These are phyloP conservation scores for Rhizopus microsporus DNA, from an alignment of 371 early-diverging fungal genomes.

Conservation along the genomic window DNA sequence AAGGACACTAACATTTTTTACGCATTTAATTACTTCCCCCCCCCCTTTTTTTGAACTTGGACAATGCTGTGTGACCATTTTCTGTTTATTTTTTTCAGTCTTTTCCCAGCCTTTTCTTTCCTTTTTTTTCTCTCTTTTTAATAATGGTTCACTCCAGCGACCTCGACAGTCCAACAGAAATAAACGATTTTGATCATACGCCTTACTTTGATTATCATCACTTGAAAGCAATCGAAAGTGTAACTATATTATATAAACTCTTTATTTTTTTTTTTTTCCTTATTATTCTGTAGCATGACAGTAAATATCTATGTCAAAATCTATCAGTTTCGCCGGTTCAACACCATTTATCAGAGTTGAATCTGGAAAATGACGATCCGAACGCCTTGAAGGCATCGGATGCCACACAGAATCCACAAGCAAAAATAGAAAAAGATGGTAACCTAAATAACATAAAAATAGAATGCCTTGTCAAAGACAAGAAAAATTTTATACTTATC, in stretches of 20 bases:
- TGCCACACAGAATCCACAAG: not conserved
- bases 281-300: conserved; percentile 35
- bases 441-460: not conserved
- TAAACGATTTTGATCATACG: conserved; percentile 28
- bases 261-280: not conserved
- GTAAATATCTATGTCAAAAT: conserved; percentile 46
- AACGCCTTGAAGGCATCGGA: not conserved
- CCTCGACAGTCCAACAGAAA: conserved; percentile 20
- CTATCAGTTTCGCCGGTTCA: conserved; percentile 21
- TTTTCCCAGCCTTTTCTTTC: not conserved
- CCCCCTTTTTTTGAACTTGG: too few species aligned
- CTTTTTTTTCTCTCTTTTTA: not conserved
- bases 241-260: conserved; percentile 14
- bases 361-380: conserved; percentile 3
- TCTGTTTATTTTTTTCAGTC: not conserved
- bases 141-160: not conserved
- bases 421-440: not conserved
- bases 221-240: conserved; percentile 40
- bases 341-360: conserved; percentile 5
- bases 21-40: not conserved
- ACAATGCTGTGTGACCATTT: conserved; percentile 3
- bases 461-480: not conserved
- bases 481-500: not conserved
- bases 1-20: conserved; percentile 36
- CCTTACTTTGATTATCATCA: conserved; percentile 54